Conservation (phyloP, 352 stramenopile genomes). For the Phytophthora sp. region DNA sequence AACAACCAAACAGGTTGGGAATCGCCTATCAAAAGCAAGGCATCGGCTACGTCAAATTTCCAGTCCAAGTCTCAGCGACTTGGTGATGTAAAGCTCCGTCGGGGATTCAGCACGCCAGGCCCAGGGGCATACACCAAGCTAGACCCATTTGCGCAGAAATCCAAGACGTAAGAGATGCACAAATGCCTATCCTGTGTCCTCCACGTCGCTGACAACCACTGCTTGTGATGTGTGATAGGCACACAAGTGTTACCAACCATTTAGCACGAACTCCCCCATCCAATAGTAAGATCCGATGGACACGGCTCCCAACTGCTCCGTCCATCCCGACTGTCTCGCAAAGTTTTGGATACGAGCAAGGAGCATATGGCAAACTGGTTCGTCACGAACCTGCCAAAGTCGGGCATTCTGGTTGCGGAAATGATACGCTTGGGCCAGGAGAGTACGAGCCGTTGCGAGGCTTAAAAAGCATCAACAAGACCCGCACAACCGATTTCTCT, state of each 20-base stretch:
- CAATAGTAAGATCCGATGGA: conserved; percentile 67
- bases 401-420: conserved; percentile 56
- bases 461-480: conserved; percentile 73
- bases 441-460: conserved; percentile 77
- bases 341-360: conserved; percentile 83
- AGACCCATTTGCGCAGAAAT: conserved; percentile 56
- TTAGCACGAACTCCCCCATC: conserved; percentile 40
- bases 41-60: conserved; percentile 44
- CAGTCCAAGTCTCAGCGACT: conserved; percentile 63
- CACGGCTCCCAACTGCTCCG: conserved; percentile 67
- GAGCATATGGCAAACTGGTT: conserved; percentile 72
- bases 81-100: conserved; percentile 36
- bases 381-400: conserved; percentile 65
- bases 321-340: conserved; percentile 77
- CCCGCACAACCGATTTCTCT: conserved; percentile 69
- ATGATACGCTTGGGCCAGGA: conserved; percentile 69
- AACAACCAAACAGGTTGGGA: conserved; percentile 60
- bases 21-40: conserved; percentile 59
- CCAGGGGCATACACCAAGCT: conserved; percentile 64
- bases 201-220: no score
- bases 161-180: conserved; percentile 41
- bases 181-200: no score
- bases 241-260: conserved; percentile 38
- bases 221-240: no score
- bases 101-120: conserved; percentile 51